Conservation (phyloP, 169 alveolate species). For the Plasmodium knowlesi region DNA sequence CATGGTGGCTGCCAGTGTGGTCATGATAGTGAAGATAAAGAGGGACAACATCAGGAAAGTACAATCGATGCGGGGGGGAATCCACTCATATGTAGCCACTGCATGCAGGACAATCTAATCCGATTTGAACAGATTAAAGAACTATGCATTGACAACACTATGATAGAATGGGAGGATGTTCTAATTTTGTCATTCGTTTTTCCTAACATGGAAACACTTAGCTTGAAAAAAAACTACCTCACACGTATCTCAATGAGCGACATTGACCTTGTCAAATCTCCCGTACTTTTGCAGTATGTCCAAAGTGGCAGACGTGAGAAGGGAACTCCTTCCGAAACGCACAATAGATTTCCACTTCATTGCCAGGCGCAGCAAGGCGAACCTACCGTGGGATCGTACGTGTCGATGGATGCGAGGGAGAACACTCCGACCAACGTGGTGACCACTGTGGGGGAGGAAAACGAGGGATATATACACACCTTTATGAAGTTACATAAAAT, state of each 20-base stretch:
- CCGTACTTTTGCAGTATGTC: constrained; percentile 7
- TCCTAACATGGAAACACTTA: constrained; percentile 49
- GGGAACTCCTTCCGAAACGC: neutral
- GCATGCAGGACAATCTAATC: constrained; percentile 5
- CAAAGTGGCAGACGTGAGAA: neutral
- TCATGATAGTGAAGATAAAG: neutral
- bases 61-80: neutral
- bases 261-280: neutral
- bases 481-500: constrained; percentile 40
- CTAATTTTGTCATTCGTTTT: constrained; percentile 46
- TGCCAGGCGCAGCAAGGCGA: neutral
- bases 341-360: neutral
- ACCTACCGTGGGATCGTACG: neutral
- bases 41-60: neutral
- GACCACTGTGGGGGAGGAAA: neutral
- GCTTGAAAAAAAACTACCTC: constrained; percentile 64
- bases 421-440: neutral
- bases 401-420: neutral
- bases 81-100: neutral
- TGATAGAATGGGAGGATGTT: constrained; percentile 63
- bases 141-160: constrained; percentile 41
- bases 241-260: constrained; percentile 27
- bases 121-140: constrained; percentile 56
- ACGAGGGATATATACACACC: neutral
- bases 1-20: neutral